A percentile compares a stretch with the other conserved stretches of the same genome.
phyloP scores from a whole-genome alignment of 129 eudicot species.

The Deinandra increscens region DNA sequence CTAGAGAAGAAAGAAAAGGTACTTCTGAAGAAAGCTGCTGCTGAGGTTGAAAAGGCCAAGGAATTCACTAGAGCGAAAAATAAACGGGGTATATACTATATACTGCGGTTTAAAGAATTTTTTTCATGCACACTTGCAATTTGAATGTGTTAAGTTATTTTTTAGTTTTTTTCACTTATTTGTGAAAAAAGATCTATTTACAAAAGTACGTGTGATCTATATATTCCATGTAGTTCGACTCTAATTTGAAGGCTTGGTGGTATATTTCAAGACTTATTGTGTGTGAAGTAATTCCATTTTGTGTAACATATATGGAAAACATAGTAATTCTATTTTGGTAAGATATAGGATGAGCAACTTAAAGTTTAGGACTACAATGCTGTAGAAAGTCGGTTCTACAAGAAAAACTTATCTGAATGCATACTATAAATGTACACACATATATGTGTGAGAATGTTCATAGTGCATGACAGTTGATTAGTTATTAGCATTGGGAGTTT shows the following conservation, averaged over 20 bases:
- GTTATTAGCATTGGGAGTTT: neutral
- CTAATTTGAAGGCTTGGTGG: neutral
- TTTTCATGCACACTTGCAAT: neutral
- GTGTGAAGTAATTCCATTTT: neutral
- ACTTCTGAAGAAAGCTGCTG: constrained; percentile 50
- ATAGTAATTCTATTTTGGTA: neutral
- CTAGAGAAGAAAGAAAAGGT: constrained; percentile 59
- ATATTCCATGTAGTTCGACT: neutral
- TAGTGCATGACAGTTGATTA: neutral
- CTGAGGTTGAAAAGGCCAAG: constrained; percentile 57
- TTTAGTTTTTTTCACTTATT: neutral
- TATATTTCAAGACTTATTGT: neutral
- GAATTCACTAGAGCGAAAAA: constrained; percentile 55
- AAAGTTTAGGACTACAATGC: neutral
- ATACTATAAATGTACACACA: no score
- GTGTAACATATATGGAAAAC: neutral
- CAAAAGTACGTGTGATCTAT: neutral
- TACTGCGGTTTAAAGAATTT: neutral
- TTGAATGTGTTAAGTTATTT: constrained; percentile 1
- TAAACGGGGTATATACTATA: constrained; percentile 43
- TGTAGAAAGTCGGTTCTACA: neutral
- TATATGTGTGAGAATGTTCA: neutral
- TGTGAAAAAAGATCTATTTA: neutral
- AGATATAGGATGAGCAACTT: neutral
- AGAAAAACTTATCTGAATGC: neutral